Base-by-base conservation (phyloP, 495 filamentous ascomycete genomes). In the Bombardia bombarda region DNA sequence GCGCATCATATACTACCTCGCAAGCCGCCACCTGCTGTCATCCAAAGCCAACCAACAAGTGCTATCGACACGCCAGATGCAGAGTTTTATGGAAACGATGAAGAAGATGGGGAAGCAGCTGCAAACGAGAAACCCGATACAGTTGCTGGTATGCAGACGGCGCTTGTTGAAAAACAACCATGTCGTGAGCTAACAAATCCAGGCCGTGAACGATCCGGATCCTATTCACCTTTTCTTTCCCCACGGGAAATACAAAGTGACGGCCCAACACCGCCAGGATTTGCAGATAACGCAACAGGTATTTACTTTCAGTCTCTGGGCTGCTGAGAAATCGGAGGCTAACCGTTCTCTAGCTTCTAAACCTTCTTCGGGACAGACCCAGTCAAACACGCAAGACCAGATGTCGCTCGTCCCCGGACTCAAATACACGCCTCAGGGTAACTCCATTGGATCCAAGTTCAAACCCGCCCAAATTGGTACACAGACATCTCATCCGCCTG, bases 201-300 rank as follows among this genome's bases (percentile, higher is more conserved):
- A 46, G 60, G 51, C 24, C 62, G 62, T 13, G 69, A 71, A 34
- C 53, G 64, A 18, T 72, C 70, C 5, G 71, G 65, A 3, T 74
- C 72, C 3, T 75, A 77, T 40, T 77, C 73, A 7, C 72, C 72
- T 7, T 70, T 75, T 33, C 51, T 69, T 0, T 72, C 72, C 3
- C 69, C 73, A 10, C 55, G 57, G 14, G 68, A 68, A 34, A 48
- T 66, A n/a, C 59, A 67, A 32, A 57, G 52, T 16, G 58, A 52
- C 21, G 42, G 47, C 13, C 23, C 40, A 10, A 46, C 51, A 2
- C 47, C 51, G 18, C n/a, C n/a, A n/a, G n/a, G n/a, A n/a, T n/a
- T n/a, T n/a, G 32, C 13, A 1, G 35, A 4, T 8, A 42, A 40
- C 19, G 19, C 12, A 19, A n/a, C 45, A 22, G 37, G 18, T 6